Base-by-base conservation (phyloP, 2,329 filamentous ascomycete species). In the Bimuria novae-zelandiae region DNA sequence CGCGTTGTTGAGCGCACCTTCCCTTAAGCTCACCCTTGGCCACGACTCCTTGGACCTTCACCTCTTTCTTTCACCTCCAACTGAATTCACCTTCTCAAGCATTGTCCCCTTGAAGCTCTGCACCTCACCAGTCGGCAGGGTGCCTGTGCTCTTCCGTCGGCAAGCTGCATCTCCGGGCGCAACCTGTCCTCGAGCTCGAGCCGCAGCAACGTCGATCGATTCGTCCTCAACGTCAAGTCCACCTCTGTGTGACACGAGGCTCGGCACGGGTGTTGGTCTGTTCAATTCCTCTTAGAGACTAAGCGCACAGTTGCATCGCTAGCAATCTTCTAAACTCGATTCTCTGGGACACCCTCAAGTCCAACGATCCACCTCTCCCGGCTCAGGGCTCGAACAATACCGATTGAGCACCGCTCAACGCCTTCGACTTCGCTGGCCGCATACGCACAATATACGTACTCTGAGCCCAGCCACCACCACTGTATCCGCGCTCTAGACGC, bases 101-200 rank as follows among this genome's bases (percentile, higher is more conserved):
- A 52, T 39, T 29, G 21, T 41, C 19, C n/a, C 23, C 10, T 25
- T 41, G 12, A 45, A 45, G 29, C 29, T 32, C 16, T 22, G 30
- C 21, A 10, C 22, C 17, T 12, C 25, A 17, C 57, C 45, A 47
- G 40, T 44, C 23, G 30, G 25, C 41, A 45, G 42, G 40, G 25
- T 32, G 42, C 53, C 30, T 55, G 55, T 57, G 54, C 36, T 48
- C 41, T 54, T 45, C 57, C 54, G 51, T 52, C 56, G 52, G 54
- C 42, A 30, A 55, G 47, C 49, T 56, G 56, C 58, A 54, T 62
- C 51, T 55, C 57, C 46, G 61, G 60, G 54, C 40, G 45, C 48
- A 37, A 55, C 36, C 48, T 51, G 42, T 40, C 51, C 47, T 45
- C 50, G 43, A 46, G 47, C 35, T 48, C 44, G 43, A 46, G 22